phyloP scores from a whole-genome alignment of 495 filamentous ascomycete species.

The Annulohypoxylon bovei region DNA sequence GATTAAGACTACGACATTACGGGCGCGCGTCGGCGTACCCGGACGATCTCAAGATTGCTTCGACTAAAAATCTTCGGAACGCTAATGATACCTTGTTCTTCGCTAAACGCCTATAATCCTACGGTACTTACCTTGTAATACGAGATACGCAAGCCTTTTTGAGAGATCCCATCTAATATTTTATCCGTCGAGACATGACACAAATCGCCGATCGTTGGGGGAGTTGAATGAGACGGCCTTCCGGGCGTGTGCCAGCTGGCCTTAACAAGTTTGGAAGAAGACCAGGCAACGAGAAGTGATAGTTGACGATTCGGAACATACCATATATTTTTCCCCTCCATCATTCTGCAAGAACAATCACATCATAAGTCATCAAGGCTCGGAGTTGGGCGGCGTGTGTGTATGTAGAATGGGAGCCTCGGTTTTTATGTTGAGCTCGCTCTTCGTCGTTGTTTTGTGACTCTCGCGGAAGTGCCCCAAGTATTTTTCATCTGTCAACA shows the following conservation, averaged over 20 bases:
- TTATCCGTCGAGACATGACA: slow-evolving; percentile 21
- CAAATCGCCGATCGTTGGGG: slow-evolving; percentile 8
- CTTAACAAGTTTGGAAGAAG: slow-evolving; percentile 32
- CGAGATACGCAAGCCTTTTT: slow-evolving; percentile 33
- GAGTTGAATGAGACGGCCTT: slow-evolving; percentile 3
- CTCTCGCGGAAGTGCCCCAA: slow-evolving; percentile 1
- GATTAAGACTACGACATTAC: slow-evolving; percentile 16
- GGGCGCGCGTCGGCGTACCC: slow-evolving; percentile 9
- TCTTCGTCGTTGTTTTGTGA: slow-evolving; percentile 4
- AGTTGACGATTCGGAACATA: slow-evolving; percentile 25
- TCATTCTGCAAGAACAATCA: slow-evolving; percentile 15
- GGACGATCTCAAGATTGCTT: slow-evolving; percentile 32
- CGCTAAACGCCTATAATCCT: slow-evolving; percentile 34
- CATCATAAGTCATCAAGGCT: slow-evolving; percentile 32
- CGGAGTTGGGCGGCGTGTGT: slow-evolving; percentile 39
- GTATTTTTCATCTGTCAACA: slow-evolving; percentile 23
- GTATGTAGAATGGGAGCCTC: slow-evolving; percentile 33
- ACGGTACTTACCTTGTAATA: slow-evolving; percentile 39
- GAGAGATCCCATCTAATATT: slow-evolving; percentile 36
- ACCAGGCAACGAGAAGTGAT: slow-evolving; percentile 14
- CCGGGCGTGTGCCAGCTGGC: neutral
- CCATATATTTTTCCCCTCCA: slow-evolving; percentile 24
- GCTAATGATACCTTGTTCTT: slow-evolving; percentile 41
- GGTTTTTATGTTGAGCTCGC: slow-evolving; percentile 26
- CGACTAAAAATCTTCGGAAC: slow-evolving; percentile 27